Conservation (phyloP, 2,329 filamentous ascomycete species). For the Kalaharituber pfeilii region DNA sequence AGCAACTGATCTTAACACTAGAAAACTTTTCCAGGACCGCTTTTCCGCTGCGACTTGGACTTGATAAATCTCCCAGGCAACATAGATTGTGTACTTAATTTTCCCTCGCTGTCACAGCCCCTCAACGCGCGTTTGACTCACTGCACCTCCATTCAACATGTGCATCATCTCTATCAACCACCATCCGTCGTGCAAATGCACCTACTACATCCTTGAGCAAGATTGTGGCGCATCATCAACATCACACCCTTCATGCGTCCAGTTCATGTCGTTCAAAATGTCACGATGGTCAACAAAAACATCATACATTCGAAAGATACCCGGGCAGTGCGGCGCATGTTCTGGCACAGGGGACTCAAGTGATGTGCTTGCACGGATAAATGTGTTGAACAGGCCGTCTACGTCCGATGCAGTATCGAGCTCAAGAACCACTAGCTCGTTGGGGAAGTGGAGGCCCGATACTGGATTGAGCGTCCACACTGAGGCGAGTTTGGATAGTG, state of each 20-base stretch:
- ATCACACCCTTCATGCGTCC: background rate
- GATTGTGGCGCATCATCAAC: background rate
- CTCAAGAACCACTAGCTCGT: background rate
- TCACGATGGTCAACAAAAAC: background rate
- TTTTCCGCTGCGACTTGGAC: too few relatives aligned
- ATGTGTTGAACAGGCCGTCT: background rate
- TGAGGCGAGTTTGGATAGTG: background rate
- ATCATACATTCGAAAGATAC: background rate
- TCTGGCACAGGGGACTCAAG: background rate
- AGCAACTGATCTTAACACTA: too few relatives aligned
- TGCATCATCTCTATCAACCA: background rate
- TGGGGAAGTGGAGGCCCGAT: background rate
- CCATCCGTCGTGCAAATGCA: constrained; percentile 1
- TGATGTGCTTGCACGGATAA: background rate
- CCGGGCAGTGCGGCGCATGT: background rate
- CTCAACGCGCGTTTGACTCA: too few relatives aligned
- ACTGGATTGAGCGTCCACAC: background rate
- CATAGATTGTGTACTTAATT: too few relatives aligned
- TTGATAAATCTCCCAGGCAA: too few relatives aligned
- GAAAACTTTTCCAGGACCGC: too few relatives aligned
- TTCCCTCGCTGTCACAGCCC: too few relatives aligned
- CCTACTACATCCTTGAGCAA: background rate
- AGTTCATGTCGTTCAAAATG: background rate
- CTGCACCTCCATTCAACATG: constrained; percentile 1
- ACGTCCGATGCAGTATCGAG: background rate